Base-by-base conservation (phyloP, 1,284 basidiomycete species). In the Malassezia japonica region DNA sequence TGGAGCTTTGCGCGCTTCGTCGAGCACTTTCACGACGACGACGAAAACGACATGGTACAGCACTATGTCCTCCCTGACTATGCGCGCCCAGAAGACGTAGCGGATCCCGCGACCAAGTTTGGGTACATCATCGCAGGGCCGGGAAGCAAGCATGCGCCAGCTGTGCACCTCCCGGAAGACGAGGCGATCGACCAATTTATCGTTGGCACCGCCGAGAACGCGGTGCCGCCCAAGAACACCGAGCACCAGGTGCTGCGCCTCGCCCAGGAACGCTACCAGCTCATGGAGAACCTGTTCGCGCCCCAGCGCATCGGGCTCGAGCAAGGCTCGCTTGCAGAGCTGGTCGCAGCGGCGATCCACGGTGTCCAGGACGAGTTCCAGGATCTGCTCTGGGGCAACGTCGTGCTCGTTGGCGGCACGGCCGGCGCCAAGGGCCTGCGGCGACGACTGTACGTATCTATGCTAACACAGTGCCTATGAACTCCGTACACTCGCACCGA, bases 351-450 rank as follows among this genome's bases (percentile, higher is more conserved):
- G 50, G 83, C 84, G 49, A 88, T 95, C 50, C 28, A 32, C 1
- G 74, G 79, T 28, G 79, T 90, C 55, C 85, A 85, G 0, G 76
- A 79, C 42, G 86, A 88, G 62, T 56, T 45, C 6, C 86, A 83
- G 60, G 88, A 86, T 23, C 81, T 94, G 82, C 89, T 89, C 74
- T 95, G 89, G 89, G 81, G 82, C 32, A 88, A 95, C 72, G 88
- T 96, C 57, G 84, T 86, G 5, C 75, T 94, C 52, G 80, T 89
- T 59, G 91, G 91, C 44, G 91, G 90, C 6, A 83, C 81, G 66
- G 81, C 82, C 3, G 81, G 81, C 60, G 81, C 90, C 58, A 78
- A 82, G 38, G 85, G 84, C 3, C 83, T 95, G 60, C 79, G 80
- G 20, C 74, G 79, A 46, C 77, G 91, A 74, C 74, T 95, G 87